Evolutionary conservation across 2,329 filamentous ascomycete species (phyloP).

Genomic region (Penicillium sp.): DNA sequence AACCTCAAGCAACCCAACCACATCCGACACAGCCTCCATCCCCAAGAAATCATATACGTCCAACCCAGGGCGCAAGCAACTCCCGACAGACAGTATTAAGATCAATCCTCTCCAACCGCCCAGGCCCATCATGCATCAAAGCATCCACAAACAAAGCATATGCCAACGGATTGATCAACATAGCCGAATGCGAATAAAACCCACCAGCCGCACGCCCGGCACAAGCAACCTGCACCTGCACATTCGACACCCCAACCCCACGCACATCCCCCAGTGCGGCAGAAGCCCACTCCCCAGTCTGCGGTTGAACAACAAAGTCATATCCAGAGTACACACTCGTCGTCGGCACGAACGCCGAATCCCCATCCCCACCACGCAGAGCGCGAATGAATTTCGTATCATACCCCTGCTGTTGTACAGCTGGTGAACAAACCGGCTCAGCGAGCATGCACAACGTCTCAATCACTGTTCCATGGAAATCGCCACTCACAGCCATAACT

Average conservation of each 20-base stretch:
- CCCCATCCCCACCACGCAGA: not conserved
- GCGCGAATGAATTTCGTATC: not conserved
- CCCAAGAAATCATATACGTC: not conserved
- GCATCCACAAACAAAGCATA: conserved; percentile 9
- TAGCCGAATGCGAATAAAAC: conserved; percentile 2
- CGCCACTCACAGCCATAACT: conserved; percentile 23
- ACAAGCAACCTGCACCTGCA: conserved; percentile 4
- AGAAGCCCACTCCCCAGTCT: conserved; percentile 1
- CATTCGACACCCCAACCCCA: conserved; percentile 1
- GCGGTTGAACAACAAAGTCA: conserved; percentile 1
- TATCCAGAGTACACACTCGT: conserved; percentile 1
- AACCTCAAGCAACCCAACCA: not conserved
- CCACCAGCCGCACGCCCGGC: not conserved
- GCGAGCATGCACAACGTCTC: not conserved
- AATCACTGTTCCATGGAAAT: conserved; percentile 2
- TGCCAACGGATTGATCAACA: conserved; percentile 1
- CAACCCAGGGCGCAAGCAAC: conserved; percentile 2
- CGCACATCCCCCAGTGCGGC: not conserved
- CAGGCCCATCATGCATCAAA: conserved; percentile 4
- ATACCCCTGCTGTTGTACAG: conserved; percentile 6
- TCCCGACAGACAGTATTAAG: not conserved
- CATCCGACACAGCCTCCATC: conserved; percentile 1
- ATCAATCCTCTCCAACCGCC: conserved; percentile 2
- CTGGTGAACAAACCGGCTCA: not conserved
- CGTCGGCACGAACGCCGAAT: conserved; percentile 5